phyloP scores from a whole-genome alignment of 169 alveolate species.

The Plasmodium gallinaceum region DNA sequence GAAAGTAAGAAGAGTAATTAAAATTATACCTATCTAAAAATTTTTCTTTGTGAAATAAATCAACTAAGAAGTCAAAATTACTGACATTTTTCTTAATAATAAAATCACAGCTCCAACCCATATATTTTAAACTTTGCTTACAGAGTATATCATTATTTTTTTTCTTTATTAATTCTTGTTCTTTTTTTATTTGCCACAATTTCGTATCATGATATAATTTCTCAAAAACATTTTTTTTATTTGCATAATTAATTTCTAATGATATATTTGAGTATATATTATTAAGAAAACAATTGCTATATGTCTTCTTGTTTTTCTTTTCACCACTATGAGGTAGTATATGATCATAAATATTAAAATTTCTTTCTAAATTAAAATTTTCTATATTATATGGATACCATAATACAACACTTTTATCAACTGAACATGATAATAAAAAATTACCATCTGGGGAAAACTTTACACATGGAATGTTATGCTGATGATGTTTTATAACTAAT shows the following conservation, averaged over 20 bases:
- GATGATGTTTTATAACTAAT: constrained; percentile 38
- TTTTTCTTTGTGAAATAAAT: constrained; percentile 22
- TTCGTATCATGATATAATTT: constrained; percentile 31
- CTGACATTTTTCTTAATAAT: constrained; percentile 45
- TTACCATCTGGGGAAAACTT: constrained; percentile 73
- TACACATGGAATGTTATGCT: constrained; percentile 66
- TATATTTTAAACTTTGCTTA: constrained; percentile 36
- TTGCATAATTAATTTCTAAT: neutral
- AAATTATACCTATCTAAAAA: neutral
- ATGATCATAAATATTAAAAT: constrained; percentile 56
- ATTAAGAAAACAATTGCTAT: neutral
- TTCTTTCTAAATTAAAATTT: constrained; percentile 29
- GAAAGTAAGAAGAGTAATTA: constrained; percentile 24
- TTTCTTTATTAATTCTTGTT: constrained; percentile 33
- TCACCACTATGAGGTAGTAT: constrained; percentile 17
- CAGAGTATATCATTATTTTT: constrained; percentile 41
- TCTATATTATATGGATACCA: constrained; percentile 57
- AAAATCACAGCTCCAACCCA: constrained; percentile 77
- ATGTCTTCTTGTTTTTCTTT: neutral
- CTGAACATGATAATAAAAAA: constrained; percentile 67
- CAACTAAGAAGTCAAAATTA: constrained; percentile 40
- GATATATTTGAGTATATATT: neutral
- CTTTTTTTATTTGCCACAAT: constrained; percentile 38
- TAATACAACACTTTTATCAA: constrained; percentile 52
- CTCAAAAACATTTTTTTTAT: constrained; percentile 33